These are phyloP conservation scores for Tetrapisispora iriomotensis DNA, from an alignment of 805 yeast species.

Conservation along the genomic window DNA sequence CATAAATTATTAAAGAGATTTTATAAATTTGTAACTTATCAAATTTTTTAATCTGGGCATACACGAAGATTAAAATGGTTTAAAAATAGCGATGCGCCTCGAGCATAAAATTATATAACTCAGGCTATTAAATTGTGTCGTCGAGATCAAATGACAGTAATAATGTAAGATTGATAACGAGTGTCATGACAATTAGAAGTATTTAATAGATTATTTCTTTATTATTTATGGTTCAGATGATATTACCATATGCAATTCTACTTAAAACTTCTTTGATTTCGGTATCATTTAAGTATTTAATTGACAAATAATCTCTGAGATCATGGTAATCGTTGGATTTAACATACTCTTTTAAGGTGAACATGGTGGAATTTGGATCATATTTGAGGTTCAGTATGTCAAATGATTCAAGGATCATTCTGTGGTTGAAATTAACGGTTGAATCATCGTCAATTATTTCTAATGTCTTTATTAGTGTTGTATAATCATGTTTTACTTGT, in stretches of 20 bases:
- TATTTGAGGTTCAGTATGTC: conserved; percentile 24
- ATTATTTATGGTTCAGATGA: conserved; percentile 10
- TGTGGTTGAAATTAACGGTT: conserved; percentile 13
- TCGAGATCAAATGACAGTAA: too few species aligned
- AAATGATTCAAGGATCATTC: conserved; percentile 17
- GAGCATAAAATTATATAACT: too few species aligned
- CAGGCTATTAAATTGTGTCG: too few species aligned
- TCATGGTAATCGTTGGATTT: conserved; percentile 24
- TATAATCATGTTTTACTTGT: conserved; percentile 28
- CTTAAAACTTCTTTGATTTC: conserved; percentile 32
- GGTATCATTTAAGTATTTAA: conserved; percentile 21
- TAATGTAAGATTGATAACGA: too few species aligned
- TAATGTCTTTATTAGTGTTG: conserved; percentile 22
- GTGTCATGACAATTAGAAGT: neutral
- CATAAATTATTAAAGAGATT: too few species aligned
- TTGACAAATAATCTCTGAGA: conserved; percentile 14
- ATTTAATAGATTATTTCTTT: conserved; percentile 2
- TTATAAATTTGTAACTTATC: too few species aligned
- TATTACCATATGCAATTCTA: conserved; percentile 24
- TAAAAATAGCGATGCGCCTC: too few species aligned
- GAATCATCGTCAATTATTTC: conserved; percentile 12
- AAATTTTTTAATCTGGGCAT: too few species aligned
- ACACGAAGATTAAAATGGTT: too few species aligned
- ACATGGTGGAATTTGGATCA: conserved; percentile 12
- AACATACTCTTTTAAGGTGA: conserved; percentile 17